These are phyloP conservation scores for Mucor mucedo DNA, from an alignment of 371 early-diverging fungal genomes.

Conservation along the genomic window DNA sequence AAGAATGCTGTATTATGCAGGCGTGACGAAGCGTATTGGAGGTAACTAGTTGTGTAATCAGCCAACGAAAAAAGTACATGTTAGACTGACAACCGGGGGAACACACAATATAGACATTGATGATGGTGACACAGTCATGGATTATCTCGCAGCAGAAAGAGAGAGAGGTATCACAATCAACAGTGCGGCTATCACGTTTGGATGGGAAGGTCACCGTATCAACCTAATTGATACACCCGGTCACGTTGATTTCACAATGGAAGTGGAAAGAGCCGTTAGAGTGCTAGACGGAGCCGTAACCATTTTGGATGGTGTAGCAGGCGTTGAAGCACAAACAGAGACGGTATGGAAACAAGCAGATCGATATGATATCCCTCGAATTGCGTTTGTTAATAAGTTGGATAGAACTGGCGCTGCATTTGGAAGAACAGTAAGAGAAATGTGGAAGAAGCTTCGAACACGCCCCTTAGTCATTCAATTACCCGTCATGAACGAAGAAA, in stretches of 20 bases:
- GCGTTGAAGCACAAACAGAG: slow-evolving; percentile 97
- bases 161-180: slow-evolving; percentile 96
- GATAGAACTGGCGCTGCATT: slow-evolving; percentile 87
- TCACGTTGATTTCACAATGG: slow-evolving; percentile 96
- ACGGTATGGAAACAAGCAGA: slow-evolving; percentile 93
- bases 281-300: slow-evolving; percentile 95
- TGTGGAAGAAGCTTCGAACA: slow-evolving; percentile 68
- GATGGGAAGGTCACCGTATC: slow-evolving; percentile 84
- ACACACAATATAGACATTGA: slow-evolving; percentile 70
- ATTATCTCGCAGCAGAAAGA: slow-evolving; percentile 88
- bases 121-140: slow-evolving; percentile 93
- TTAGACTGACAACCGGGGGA: not conserved
- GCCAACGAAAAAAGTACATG: not conserved
- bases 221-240: slow-evolving; percentile 98
- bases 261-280: slow-evolving; percentile 91
- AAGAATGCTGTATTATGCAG: slow-evolving; percentile 95
- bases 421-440: slow-evolving; percentile 65
- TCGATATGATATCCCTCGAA: slow-evolving; percentile 80
- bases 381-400: slow-evolving; percentile 95
- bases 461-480: slow-evolving; percentile 76
- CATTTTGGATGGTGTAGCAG: slow-evolving; percentile 91
- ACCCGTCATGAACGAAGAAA: slow-evolving; percentile 66
- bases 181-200: slow-evolving; percentile 94
- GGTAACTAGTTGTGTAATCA: slow-evolving; percentile 39
- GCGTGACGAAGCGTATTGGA: slow-evolving; percentile 86